These are phyloP conservation scores for Castanopsis chinensis DNA, from an alignment of 306 rosid genomes.

Conservation along the genomic window DNA sequence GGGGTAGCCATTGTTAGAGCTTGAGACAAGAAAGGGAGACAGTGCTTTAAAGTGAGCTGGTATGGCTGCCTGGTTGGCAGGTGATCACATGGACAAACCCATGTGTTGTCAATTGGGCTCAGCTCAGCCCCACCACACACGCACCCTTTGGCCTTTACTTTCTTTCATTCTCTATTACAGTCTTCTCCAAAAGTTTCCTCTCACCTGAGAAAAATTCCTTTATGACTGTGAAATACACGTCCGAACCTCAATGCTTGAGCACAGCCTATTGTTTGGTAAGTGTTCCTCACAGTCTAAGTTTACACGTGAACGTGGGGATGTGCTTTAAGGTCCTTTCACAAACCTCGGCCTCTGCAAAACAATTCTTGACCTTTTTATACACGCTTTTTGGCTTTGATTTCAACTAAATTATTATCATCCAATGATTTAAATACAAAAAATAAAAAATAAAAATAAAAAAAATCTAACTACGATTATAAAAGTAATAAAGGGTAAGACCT, in stretches of 20 bases:
- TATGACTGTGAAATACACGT: too few species aligned
- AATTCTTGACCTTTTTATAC: background rate
- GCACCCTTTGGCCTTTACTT: background rate
- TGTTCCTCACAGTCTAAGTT: background rate
- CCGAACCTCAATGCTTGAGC: background rate
- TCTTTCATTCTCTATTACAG: background rate
- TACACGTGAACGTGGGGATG: background rate
- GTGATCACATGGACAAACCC: conserved; percentile 49
- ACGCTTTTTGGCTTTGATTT: conserved; percentile 9
- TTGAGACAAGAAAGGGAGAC: conserved; percentile 43
- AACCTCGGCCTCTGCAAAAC: conserved; percentile 27
- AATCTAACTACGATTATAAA: background rate
- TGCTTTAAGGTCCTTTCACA: background rate
- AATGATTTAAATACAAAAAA: conserved; percentile 6
- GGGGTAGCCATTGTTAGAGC: background rate
- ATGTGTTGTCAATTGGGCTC: conserved; percentile 43
- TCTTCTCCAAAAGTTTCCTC: too few species aligned
- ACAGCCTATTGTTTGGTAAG: background rate
- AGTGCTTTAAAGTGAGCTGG: conserved; percentile 31
- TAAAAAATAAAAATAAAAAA: too few species aligned
- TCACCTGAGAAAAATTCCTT: too few species aligned
- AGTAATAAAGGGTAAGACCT: background rate
- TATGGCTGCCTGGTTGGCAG: conserved; percentile 66
- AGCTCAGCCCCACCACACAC: background rate
- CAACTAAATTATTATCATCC: conserved; percentile 21